Evolutionary conservation across 345 rosid genomes (phyloP), one percentile per base, ranked within the genome.

Genomic region (Toxicodendron radicans): DNA sequence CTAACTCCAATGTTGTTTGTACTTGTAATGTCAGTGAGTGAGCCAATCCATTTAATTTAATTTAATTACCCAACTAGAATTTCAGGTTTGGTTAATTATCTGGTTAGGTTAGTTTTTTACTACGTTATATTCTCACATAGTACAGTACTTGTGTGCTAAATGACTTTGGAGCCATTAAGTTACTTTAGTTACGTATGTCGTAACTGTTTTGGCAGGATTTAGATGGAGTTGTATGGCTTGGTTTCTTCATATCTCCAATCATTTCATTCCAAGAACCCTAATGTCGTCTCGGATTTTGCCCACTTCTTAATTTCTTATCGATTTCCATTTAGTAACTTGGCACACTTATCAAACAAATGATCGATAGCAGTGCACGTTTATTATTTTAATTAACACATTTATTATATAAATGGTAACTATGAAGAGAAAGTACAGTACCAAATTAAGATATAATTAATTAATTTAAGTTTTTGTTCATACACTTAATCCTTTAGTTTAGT

Each of bases 1-100:
- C 72, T 45, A 16, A 20, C 41, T 62, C 54, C 49, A 35, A 68
- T 45, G 60, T 30, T n/a, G 48, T 33, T 68, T 33, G 48, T 68
- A 10, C 43, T 52, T 5, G 60, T 46, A 32, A 20, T n/a, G 60
- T n/a, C 59, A 51, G 46, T 16, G 10, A 17, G 18, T 18, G 10
- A 61, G 14, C 3, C 64, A 5, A 30, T 30, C 4, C 60, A 53
- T 53, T 4, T 20, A 53, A 38, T 35, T 4, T 20, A 53, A 38
- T 35, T 35, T 3, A 35, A 0, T 3, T 35, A 35, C 43, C 43
- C 43, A 38, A 5, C 43, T 6, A n/a, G n/a, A 14, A 51, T 51
- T 51, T 13, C 54, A 2, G 6, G 54, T 51, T 51, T 51, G 54
- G 43, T 38, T 38, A 38, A 38, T 38, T 38, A 1, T 1, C 30